Evolutionary conservation across 1,139 yeast genomes (phyloP).

Genomic region (Nakaseomyces delphensis): DNA sequence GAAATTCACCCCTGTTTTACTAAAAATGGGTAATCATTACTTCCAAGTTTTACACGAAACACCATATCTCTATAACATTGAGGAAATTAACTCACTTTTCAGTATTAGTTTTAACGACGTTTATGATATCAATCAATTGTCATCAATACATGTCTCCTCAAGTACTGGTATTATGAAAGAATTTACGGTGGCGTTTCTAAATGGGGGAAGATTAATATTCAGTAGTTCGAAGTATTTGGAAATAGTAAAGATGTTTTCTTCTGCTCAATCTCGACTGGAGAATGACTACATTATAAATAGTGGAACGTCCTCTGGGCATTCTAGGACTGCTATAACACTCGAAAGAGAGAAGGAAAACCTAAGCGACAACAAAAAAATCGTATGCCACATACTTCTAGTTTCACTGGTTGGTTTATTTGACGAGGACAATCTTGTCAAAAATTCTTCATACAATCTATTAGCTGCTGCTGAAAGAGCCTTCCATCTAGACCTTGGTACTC

Average conservation of each 20-base stretch:
- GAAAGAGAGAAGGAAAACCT: conserved; percentile 2
- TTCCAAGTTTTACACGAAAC: conserved; percentile 45
- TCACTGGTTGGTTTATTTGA: conserved; percentile 62
- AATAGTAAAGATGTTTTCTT: conserved; percentile 59
- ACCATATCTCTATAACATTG: conserved; percentile 34
- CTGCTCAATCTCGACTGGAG: conserved; percentile 46
- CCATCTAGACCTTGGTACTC: conserved; percentile 52
- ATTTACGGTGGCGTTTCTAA: conserved; percentile 48
- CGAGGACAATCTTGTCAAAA: conserved; percentile 48
- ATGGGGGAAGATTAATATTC: conserved; percentile 42
- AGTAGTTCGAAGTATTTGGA: conserved; percentile 56
- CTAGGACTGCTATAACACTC: conserved; percentile 6
- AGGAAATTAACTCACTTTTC: conserved; percentile 21
- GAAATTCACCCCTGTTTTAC: conserved; percentile 45
- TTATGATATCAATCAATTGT: conserved; percentile 43
- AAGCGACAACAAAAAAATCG: conserved; percentile 11
- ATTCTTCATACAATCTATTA: conserved; percentile 55
- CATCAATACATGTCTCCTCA: conserved; percentile 45
- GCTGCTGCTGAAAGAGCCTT: conserved; percentile 57
- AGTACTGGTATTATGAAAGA: conserved; percentile 45
- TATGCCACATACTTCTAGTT: conserved; percentile 56
- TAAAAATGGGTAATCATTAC: conserved; percentile 64
- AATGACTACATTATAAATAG: conserved; percentile 31
- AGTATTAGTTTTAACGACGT: conserved; percentile 44
- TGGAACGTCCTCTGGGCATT: conserved; percentile 13